Evolutionary conservation across 371 early-diverging fungal species (phyloP).

Genomic region (Mortierella sp.): DNA sequence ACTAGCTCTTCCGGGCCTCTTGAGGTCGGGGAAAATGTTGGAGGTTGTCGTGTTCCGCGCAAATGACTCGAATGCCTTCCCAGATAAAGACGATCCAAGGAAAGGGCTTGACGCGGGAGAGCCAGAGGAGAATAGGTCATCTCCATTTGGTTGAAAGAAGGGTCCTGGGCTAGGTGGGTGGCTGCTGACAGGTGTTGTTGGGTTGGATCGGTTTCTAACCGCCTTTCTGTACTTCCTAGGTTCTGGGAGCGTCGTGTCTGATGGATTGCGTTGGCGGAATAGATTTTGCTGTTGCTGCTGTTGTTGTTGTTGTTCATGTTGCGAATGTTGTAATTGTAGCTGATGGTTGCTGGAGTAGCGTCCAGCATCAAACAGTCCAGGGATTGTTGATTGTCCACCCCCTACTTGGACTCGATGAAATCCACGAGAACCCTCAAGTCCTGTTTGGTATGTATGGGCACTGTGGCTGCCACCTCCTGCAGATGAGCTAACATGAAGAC

Average conservation of each 20-base stretch:
- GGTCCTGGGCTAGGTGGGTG: slow-evolving; percentile 52
- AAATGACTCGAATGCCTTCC: slow-evolving; percentile 30
- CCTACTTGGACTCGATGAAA: slow-evolving; percentile 31
- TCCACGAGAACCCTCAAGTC: slow-evolving; percentile 33
- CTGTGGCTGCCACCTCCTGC: background rate
- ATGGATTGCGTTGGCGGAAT: background rate
- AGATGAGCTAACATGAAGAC: slow-evolving; percentile 42
- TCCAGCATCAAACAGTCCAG: background rate
- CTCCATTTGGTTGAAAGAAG: slow-evolving; percentile 76
- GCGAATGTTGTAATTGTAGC: background rate
- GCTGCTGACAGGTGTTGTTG: slow-evolving; percentile 44
- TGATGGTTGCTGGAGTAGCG: background rate
- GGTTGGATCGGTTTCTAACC: slow-evolving; percentile 42
- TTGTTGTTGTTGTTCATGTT: background rate
- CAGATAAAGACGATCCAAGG: background rate
- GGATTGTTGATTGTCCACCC: background rate
- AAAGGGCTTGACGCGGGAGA: slow-evolving; percentile 6
- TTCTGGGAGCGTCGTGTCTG: slow-evolving; percentile 2
- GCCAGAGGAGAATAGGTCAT: slow-evolving; percentile 19
- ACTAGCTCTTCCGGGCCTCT: slow-evolving; percentile 16
- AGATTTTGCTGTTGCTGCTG: background rate
- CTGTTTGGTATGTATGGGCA: slow-evolving; percentile 13
- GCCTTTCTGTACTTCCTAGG: slow-evolving; percentile 49
- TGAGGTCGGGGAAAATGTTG: slow-evolving; percentile 24
- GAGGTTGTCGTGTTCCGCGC: slow-evolving; percentile 15